Percentiles rank a stretch among this genome's conserved stretches.
Conservation (phyloP, 805 yeast genomes). For the Clavispora phyllophila region DNA sequence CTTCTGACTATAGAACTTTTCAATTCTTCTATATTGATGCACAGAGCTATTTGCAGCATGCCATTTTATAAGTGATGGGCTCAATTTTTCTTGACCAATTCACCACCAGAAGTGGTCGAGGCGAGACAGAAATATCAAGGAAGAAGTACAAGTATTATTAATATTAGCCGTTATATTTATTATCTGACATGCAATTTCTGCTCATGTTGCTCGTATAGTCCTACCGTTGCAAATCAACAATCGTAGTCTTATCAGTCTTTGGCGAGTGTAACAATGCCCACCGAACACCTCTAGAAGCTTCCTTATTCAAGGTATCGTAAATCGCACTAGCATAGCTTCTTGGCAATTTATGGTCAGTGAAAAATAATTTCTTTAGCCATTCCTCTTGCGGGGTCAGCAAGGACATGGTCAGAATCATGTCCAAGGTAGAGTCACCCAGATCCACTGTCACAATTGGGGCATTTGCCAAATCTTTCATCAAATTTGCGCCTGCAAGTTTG, state of each 20-base stretch:
- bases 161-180: too few relatives aligned
- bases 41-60: too few relatives aligned
- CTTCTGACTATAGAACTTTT: neutral
- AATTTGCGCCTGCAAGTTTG: slow-evolving; percentile 49
- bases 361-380: slow-evolving; percentile 79
- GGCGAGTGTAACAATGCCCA: slow-evolving; percentile 77
- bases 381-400: slow-evolving; percentile 66
- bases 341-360: slow-evolving; percentile 69
- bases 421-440: slow-evolving; percentile 75
- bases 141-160: too few relatives aligned
- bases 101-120: too few relatives aligned
- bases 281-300: slow-evolving; percentile 61
- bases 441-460: slow-evolving; percentile 81
- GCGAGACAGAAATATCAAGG: too few relatives aligned
- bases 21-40: neutral
- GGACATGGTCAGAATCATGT: slow-evolving; percentile 75
- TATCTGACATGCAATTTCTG: too few relatives aligned
- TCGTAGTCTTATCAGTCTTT: slow-evolving; percentile 61
- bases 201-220: too few relatives aligned
- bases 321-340: slow-evolving; percentile 74
- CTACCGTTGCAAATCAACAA: slow-evolving; percentile 25
- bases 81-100: too few relatives aligned
- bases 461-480: slow-evolving; percentile 49
- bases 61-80: too few relatives aligned
- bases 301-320: slow-evolving; percentile 67